Evolutionary conservation across 2,329 filamentous ascomycete species (phyloP), one percentile per base, ranked within the genome.

Genomic region (Plectosphaerella sp.): DNA sequence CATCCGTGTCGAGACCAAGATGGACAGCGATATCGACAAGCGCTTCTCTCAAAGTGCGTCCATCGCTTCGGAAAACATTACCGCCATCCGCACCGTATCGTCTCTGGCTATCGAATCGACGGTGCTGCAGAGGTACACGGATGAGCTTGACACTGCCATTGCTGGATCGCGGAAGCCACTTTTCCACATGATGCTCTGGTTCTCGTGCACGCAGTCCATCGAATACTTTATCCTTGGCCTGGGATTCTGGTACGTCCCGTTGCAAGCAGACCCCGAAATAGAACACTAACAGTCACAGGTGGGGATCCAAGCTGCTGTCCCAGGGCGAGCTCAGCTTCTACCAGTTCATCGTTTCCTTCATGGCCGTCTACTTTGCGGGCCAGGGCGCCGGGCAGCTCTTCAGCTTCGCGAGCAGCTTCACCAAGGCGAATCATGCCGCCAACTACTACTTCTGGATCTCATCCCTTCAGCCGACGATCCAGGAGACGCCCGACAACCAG

Each of bases 11-110:
- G 67, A 77, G 39, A 61, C 63, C 14, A 64, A 62, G 18, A 62
- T 76, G 37, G 70, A 77, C 43, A 53, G 62, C 9, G 58, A 66
- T 4, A 70, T 67, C 3, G 65, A 65, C 36, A 63, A 66, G 22
- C 61, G 62, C 8, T 74, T 69, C 54, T 56, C 70, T 12, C 62
- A 67, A 12, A 75, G 72, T 41, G 75, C 74, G 2, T 62, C 68
- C 10, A 67, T 75, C 20, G 76, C 76, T 0, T 69, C 70, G 15
- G 77, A 79, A 50, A 69, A 73, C 1, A 66, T 76, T 7, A 64
- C 64, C 1, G 66, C 75, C 1, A 72, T 80, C 25, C 66, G 73
- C 9, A 79, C 76, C 2, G 67, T 75, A 9, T 63, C 71, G 2
- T 68, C 68, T 7, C 61, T 75, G 11, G 64, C 64, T 1, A 61